Conservation (phyloP, 2,329 filamentous ascomycete species). For the Fusarium ambrosium region DNA sequence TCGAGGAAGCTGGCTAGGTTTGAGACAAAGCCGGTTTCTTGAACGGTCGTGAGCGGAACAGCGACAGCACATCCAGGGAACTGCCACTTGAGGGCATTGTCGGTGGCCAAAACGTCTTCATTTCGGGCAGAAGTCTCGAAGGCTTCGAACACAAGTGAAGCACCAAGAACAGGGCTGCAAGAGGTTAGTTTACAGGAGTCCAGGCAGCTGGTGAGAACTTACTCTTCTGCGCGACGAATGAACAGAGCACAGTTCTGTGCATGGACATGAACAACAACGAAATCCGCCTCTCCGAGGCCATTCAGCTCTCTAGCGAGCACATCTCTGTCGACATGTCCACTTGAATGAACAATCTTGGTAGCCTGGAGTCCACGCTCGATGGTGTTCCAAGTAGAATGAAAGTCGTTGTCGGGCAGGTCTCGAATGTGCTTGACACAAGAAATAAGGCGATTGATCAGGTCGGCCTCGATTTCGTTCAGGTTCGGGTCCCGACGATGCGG, state of each 20-base stretch:
- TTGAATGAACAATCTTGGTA: slow-evolving; percentile 35
- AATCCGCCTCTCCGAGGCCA: slow-evolving; percentile 28
- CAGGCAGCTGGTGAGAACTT: slow-evolving; percentile 12
- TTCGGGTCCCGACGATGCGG: slow-evolving; percentile 41
- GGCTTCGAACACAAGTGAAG: slow-evolving; percentile 61
- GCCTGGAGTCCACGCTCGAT: slow-evolving; percentile 35
- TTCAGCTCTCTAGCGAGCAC: slow-evolving; percentile 34
- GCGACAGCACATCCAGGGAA: slow-evolving; percentile 70
- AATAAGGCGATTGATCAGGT: slow-evolving; percentile 29
- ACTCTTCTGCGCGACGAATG: slow-evolving; percentile 47
- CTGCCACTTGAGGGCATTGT: slow-evolving; percentile 67
- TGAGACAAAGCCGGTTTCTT: slow-evolving; percentile 40
- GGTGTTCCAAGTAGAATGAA: slow-evolving; percentile 31
- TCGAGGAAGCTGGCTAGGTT: slow-evolving; percentile 67
- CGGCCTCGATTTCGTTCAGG: slow-evolving; percentile 25
- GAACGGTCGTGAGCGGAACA: slow-evolving; percentile 54
- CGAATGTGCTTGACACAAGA: slow-evolving; percentile 29
- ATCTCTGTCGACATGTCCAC: slow-evolving; percentile 33
- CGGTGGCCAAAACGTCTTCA: slow-evolving; percentile 64
- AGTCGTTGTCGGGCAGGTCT: slow-evolving; percentile 29
- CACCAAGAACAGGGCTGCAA: slow-evolving; percentile 41
- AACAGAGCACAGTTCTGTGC: slow-evolving; percentile 53
- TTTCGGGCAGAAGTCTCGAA: slow-evolving; percentile 72
- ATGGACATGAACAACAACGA: slow-evolving; percentile 36
- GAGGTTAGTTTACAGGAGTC: neutral